Base-by-base conservation (phyloP, 768 basidiomycete genomes). In the Hericium erinaceus region DNA sequence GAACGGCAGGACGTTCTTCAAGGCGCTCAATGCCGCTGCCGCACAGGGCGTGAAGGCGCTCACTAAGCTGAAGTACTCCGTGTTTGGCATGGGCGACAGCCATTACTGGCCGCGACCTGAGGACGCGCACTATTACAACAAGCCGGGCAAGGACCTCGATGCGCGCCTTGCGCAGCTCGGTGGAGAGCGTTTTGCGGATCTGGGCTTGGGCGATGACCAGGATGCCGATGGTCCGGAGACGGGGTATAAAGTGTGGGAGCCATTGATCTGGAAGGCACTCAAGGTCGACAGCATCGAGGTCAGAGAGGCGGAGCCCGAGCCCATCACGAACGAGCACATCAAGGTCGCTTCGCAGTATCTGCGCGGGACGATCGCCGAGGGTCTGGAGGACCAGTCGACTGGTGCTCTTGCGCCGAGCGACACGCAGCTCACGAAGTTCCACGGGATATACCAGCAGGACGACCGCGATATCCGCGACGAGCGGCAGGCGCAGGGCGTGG, bases 271-370 rank as follows among this genome's bases (percentile, higher is more conserved):
- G 97, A 93, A 95, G 73, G 88, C 85, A 1, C 77, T 98, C 28
- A 94, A 95, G 53, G 94, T 98, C 49, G 97, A 94, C 70, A 75
- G 75, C 15, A 74, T 98, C 52, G 89, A 97, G 69, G 83, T 98
- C 18, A 81, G 78, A 37, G 97, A 98, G 72, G 87, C 86, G 18
- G 95, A 98, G 68, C 95, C 95, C 0, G 95, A 98, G 65, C 85
- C 92, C 1, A 95, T 99, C 70, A 98, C 97, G 56, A 98, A 98
- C 76, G 97, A 99, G 73, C 93, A 98, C 72, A 98, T 98, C 80
- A 99, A 98, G 76, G 97, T 90, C 51, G 94, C 95, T 5, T 92
- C 89, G 50, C 83, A 85, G 57, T 98, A 88, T 74, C 80, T 98
- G 20, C 89, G 97, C 55, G 97, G 97, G 2, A 98, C 97, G 39